Evolutionary conservation across 306 rosid species (phyloP), one percentile per base, ranked within the genome.

Genomic region (Mimosa pudica): DNA sequence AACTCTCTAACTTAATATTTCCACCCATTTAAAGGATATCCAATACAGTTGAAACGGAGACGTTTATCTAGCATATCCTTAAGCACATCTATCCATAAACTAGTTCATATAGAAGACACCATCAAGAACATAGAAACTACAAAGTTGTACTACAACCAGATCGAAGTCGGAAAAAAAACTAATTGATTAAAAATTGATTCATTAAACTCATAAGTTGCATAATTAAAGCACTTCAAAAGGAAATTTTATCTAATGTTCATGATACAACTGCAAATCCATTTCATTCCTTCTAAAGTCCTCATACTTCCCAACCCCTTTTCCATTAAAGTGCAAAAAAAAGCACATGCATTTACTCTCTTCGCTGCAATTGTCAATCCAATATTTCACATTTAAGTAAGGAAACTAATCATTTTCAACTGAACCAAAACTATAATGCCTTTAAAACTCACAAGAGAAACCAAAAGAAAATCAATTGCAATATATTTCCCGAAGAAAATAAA

Each of bases 371-470:
- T 16, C 67, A 49, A 5, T 16, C 52, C 48, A 2, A 17, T 32
- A 10, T 77, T 77, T 49, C 65, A 77, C n/a, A 48, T 18, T 14
- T 66, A 76, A 65, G 9, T 12, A 11, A 58, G 42, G 44, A 42
- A 11, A 58, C 8, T 57, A 33, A 76, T 46, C 55, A 36, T n/a
- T 70, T 42, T 48, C 45, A 14, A 61, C 36, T 8, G 71, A 48
- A 36, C 47, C 30, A 16, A 12, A 16, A 10, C 8, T 38, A 24
- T 35, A 68, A 77, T 41, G 41, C 24, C 57, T 8, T 24, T 55
- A 75, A 16, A 42, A 30, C 16, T 42, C 79, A 61, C 45, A 14
- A 44, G 67, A 24, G 67, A 61, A 61, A 61, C 4, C 24, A 14
- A 24, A 30, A n/a, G 55, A 47, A 52, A n/a, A 54, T 36, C 46